Evolutionary conservation across 1,284 basidiomycete genomes (phyloP), one percentile per base, ranked within the genome.

Genomic region (Ustilago shanxiensis): DNA sequence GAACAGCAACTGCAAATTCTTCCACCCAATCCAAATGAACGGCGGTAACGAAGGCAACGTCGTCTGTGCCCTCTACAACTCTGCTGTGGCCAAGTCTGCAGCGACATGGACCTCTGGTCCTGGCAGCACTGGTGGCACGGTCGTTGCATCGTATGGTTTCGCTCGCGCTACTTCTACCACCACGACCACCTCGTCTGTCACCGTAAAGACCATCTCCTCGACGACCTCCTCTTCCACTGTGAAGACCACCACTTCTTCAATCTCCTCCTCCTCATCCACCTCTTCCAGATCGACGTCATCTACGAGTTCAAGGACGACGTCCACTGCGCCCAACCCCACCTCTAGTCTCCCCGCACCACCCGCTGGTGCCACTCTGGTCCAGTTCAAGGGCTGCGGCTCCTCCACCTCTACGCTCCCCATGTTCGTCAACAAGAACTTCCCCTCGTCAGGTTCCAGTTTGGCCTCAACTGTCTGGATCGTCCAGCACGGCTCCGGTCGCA

Each of bases 391-490:
- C 18, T 74, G 72, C 52, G 16, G 20, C 22, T 52, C 18, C 49
- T 41, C 53, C 18, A 7, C 31, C 1, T 26, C n/a, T 52, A 69
- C 66, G 16, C 28, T 77, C 11, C 77, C 77, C 53, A 58, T 77
- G 60, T 77, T 77, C 47, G 77, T 77, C 47, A 79, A 73, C 66
- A 61, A 63, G 20, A 66, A 72, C 45, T 77, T 64, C 51, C 72
- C 72, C 49, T 13, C 50, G 35, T n/a, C 31, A 14, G 60, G 59
- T 14, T 55, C 55, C 50, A 60, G 31, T 45, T 45, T 44, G 1
- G 51, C 66, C 9, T 47, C 55, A 5, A 70, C 72, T 47, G 72
- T 59, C 18, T 79, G 75, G 69, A 63, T 79, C 50, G 74, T 74
- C 10, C 74, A 77, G 60, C 77, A 79, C 59, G 77, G 77, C 26